Percentiles rank a stretch among this genome's conserved stretches.
Evolutionary conservation across 2,329 filamentous ascomycete species (phyloP).

Genomic region (Arthrocladium fulminans): DNA sequence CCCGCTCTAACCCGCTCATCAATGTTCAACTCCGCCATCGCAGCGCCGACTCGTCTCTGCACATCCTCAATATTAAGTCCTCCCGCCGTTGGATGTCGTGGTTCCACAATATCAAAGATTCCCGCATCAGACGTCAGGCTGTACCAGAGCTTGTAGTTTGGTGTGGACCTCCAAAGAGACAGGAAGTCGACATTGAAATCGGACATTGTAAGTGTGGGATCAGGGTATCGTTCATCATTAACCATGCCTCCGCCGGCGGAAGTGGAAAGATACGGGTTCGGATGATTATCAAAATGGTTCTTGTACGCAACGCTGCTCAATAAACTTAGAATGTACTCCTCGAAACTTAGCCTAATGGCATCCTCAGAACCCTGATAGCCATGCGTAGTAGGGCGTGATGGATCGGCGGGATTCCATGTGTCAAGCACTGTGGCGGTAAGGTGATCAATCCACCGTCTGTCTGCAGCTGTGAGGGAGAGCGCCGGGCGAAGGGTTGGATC

Average conservation of each 20-base stretch:
- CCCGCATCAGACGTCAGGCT: slow-evolving; percentile 65
- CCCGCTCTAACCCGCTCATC: slow-evolving; percentile 82
- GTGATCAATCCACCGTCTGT: slow-evolving; percentile 93
- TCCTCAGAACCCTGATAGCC: slow-evolving; percentile 94
- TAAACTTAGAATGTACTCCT: slow-evolving; percentile 86
- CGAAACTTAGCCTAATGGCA: slow-evolving; percentile 93
- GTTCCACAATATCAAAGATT: slow-evolving; percentile 89
- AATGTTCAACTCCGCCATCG: slow-evolving; percentile 86
- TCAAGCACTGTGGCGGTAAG: slow-evolving; percentile 88
- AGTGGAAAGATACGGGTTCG: slow-evolving; percentile 35
- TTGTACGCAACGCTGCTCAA: slow-evolving; percentile 87
- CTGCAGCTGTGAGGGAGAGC: slow-evolving; percentile 70
- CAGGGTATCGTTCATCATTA: slow-evolving; percentile 29
- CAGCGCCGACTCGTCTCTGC: slow-evolving; percentile 77
- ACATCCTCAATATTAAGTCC: slow-evolving; percentile 91
- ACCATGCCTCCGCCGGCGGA: slow-evolving; percentile 11
- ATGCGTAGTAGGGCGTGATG: slow-evolving; percentile 81
- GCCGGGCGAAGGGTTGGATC: slow-evolving; percentile 69
- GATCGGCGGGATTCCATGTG: slow-evolving; percentile 91
- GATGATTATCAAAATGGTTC: slow-evolving; percentile 50
- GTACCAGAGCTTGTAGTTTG: slow-evolving; percentile 88
- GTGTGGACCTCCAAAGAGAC: slow-evolving; percentile 75
- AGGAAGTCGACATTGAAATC: slow-evolving; percentile 84
- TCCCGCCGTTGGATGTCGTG: slow-evolving; percentile 85
- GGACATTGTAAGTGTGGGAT: slow-evolving; percentile 60